A percentile compares a stretch with the other conserved stretches of the same genome.
Conservation (phyloP, 345 rosid genomes). For the Dovyalis caffra region DNA sequence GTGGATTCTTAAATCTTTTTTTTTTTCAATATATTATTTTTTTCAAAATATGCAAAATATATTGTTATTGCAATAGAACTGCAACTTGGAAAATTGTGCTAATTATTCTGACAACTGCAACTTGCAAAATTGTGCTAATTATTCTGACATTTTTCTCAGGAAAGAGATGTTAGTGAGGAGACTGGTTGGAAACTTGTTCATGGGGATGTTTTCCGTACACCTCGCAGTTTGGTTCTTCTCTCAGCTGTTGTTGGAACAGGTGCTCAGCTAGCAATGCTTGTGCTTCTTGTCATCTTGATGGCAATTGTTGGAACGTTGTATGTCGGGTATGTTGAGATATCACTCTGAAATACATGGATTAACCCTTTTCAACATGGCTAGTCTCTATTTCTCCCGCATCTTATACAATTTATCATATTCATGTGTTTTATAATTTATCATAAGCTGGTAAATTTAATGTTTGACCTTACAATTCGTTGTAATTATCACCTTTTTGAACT, state of each 20-base stretch:
- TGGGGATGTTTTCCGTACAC: slow-evolving; percentile 92
- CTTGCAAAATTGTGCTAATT: slow-evolving; percentile 7
- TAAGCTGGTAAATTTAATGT: background rate
- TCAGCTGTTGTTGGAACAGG: slow-evolving; percentile 97
- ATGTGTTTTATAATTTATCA: background rate
- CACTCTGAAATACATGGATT: background rate
- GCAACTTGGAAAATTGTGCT: slow-evolving; percentile 18
- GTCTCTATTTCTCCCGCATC: background rate
- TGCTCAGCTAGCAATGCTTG: slow-evolving; percentile 86
- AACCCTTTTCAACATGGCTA: too few relatives aligned
- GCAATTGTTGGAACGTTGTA: slow-evolving; percentile 89
- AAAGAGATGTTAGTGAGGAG: slow-evolving; percentile 95
- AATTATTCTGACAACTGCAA: too few relatives aligned
- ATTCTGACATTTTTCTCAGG: slow-evolving; percentile 40
- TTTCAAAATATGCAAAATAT: too few relatives aligned
- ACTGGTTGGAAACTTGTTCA: slow-evolving; percentile 99
- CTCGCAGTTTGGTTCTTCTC: slow-evolving; percentile 58
- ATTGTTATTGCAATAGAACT: slow-evolving; percentile 9
- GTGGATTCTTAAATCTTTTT: background rate
- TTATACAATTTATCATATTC: background rate
- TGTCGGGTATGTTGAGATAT: slow-evolving; percentile 62
- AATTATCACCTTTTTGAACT: background rate
- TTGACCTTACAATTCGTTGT: background rate
- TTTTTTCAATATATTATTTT: background rate
- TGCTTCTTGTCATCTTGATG: slow-evolving; percentile 89